These are phyloP conservation scores for Pythium phragmitis DNA, from an alignment of 352 stramenopile species.

Conservation along the genomic window DNA sequence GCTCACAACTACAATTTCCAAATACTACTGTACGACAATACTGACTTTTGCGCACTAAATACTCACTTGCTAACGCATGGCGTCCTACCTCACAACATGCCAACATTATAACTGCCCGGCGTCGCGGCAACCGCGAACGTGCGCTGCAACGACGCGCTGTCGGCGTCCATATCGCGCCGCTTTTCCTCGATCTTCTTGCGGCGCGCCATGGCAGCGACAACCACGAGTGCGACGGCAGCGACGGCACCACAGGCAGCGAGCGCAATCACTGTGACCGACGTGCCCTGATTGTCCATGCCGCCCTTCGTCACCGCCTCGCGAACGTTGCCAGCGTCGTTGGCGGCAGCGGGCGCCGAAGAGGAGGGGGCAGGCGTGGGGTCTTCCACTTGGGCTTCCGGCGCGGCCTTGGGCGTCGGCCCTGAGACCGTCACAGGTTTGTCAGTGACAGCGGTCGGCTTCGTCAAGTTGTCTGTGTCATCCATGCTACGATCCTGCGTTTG, in stretches of 20 bases:
- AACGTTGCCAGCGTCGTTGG: constrained; percentile 6
- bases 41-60: neutral
- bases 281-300: neutral
- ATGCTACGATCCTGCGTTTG: constrained; percentile 17
- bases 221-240: constrained; percentile 12
- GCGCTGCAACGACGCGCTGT: constrained; percentile 7
- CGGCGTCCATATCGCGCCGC: constrained; percentile 2
- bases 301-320: constrained; percentile 12
- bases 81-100: constrained; percentile 8
- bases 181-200: constrained; percentile 26
- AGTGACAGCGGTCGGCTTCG: neutral
- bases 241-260: constrained; percentile 6
- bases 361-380: neutral
- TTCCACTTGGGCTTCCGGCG: neutral
- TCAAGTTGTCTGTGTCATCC: constrained; percentile 1
- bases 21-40: neutral
- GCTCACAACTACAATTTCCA: neutral
- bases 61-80: constrained; percentile 5
- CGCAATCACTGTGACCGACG: constrained; percentile 16
- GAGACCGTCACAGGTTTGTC: neutral
- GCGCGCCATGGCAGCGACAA: constrained; percentile 17
- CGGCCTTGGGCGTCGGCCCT: neutral
- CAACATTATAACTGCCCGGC: constrained; percentile 7
- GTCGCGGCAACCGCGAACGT: constrained; percentile 14
- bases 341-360: neutral